Evolutionary conservation across 192 early-diverging fungal genomes (phyloP).

Genomic region (Phycomyces nitens): DNA sequence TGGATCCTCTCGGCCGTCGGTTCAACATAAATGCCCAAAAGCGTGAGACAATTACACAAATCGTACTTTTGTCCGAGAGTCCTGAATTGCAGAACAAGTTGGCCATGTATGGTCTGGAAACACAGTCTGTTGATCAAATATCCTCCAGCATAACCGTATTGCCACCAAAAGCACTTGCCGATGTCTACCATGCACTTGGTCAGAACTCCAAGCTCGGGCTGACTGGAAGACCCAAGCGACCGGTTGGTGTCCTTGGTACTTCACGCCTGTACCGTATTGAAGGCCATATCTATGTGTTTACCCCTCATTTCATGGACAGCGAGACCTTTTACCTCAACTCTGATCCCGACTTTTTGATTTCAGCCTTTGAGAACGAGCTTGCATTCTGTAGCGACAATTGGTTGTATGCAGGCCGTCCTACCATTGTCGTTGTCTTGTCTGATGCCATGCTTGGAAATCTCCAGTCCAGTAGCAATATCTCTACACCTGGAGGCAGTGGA

Average conservation of each 20-base stretch:
- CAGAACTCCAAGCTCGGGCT: slow-evolving; percentile 74
- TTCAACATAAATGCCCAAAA: slow-evolving; percentile 50
- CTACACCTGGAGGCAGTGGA: slow-evolving; percentile 16
- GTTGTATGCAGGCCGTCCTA: slow-evolving; percentile 70
- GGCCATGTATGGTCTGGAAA: slow-evolving; percentile 73
- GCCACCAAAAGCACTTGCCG: slow-evolving; percentile 69
- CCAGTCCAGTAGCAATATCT: slow-evolving; percentile 26
- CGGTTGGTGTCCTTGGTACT: slow-evolving; percentile 76
- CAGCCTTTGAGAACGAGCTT: slow-evolving; percentile 71
- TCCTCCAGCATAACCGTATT: slow-evolving; percentile 62
- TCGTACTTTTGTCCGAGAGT: slow-evolving; percentile 75
- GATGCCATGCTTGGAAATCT: slow-evolving; percentile 75
- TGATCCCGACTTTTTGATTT: slow-evolving; percentile 82
- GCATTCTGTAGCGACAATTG: slow-evolving; percentile 72
- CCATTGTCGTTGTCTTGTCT: slow-evolving; percentile 72
- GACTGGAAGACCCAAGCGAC: slow-evolving; percentile 71
- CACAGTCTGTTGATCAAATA: slow-evolving; percentile 71
- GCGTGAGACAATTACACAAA: slow-evolving; percentile 67
- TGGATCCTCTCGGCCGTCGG: slow-evolving; percentile 80
- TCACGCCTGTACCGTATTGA: slow-evolving; percentile 79
- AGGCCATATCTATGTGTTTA: slow-evolving; percentile 78
- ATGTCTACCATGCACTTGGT: slow-evolving; percentile 72
- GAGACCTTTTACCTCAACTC: slow-evolving; percentile 85
- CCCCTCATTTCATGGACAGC: slow-evolving; percentile 84
- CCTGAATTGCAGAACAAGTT: slow-evolving; percentile 65